Conservation (phyloP, 2,329 filamentous ascomycete species). For the Phyllosticta citriasiana region DNA sequence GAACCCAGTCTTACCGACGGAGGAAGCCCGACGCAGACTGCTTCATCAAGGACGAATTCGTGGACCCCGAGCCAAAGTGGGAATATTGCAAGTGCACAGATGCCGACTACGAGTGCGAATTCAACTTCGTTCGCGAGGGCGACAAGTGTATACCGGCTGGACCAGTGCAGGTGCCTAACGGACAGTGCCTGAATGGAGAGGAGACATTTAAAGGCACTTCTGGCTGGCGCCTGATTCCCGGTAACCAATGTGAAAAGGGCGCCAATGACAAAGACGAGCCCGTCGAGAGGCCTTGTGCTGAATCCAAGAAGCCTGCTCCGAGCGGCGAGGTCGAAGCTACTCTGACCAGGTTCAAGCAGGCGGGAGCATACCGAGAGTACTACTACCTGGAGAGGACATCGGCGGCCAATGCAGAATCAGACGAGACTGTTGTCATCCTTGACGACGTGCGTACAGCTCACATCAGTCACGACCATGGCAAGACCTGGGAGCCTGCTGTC, state of each 20-base stretch:
- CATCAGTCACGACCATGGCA: constrained; percentile 78
- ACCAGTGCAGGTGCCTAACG: constrained; percentile 56
- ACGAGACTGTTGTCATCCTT: constrained; percentile 63
- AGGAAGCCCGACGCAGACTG: constrained; percentile 83
- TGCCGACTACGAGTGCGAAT: constrained; percentile 91
- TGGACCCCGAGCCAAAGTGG: constrained; percentile 60
- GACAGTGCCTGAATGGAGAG: constrained; percentile 59
- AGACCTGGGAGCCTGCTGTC: constrained; percentile 68
- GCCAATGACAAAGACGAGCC: constrained; percentile 34
- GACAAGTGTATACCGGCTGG: constrained; percentile 60
- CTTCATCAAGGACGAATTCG: constrained; percentile 78
- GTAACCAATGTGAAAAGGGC: constrained; percentile 35
- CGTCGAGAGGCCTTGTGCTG: constrained; percentile 66
- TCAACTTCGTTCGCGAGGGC: constrained; percentile 65
- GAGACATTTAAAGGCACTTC: constrained; percentile 76
- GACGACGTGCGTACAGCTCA: constrained; percentile 53
- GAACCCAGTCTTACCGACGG: constrained; percentile 76
- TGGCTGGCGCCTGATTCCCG: constrained; percentile 83
- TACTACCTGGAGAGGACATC: constrained; percentile 73
- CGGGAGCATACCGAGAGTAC: constrained; percentile 41
- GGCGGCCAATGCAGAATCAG: constrained; percentile 40
- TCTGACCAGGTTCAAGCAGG: constrained; percentile 52
- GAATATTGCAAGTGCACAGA: constrained; percentile 73
- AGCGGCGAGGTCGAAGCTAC: constrained; percentile 57
- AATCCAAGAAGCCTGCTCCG: constrained; percentile 45